Evolutionary conservation across 192 early-diverging fungal species (phyloP), one percentile per base, ranked within the genome.

Genomic region (Backusella parvicylindrica): DNA sequence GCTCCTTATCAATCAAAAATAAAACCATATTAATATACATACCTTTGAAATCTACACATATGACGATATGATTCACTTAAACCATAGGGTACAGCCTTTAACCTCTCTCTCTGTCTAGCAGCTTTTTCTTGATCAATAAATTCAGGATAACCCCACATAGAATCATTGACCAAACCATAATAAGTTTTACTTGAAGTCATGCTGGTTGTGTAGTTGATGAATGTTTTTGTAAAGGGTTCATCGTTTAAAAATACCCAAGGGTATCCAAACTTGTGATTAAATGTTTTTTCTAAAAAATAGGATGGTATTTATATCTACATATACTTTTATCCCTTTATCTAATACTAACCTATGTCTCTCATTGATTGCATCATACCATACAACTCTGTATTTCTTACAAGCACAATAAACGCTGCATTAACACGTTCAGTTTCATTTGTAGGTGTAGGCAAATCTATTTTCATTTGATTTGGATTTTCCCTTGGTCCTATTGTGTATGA

Each of bases 221-320:
- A 96, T 35, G 89, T 83, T 26, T 92, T 84, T 30, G 88, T 85
- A 74, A 96, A 95, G 8, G 87, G 89, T 60, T 84, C 83, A 49
- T 95, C 86, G 85, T 95, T 96, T 37, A 96, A 82, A 74, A 95
- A 92, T 6, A 96, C 86, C 74, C 95, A 96, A 0, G 94, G 93
- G 74, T 96, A 96, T 75, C 89, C 76, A 83, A 92, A 91, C 9
- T 83, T 81, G 56, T 75, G 81, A 77, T 96, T 96, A 78, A 95
- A 93, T 43, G 88, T 86, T 37, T 86, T 79, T 75, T 96, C 92
- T 73, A 30, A 36, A 64, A 26, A 12, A 21, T 43, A 7, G 9
- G 23, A 21, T 7, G 12, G 1, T 16, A 4, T 12, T 47, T 47
- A 47, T n/a, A 23, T 33, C 33, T 18, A 3, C 18, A 21, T 38